These are phyloP conservation scores for Leishmania amazonensis DNA, from an alignment of 208 protist genomes.

Conservation along the genomic window DNA sequence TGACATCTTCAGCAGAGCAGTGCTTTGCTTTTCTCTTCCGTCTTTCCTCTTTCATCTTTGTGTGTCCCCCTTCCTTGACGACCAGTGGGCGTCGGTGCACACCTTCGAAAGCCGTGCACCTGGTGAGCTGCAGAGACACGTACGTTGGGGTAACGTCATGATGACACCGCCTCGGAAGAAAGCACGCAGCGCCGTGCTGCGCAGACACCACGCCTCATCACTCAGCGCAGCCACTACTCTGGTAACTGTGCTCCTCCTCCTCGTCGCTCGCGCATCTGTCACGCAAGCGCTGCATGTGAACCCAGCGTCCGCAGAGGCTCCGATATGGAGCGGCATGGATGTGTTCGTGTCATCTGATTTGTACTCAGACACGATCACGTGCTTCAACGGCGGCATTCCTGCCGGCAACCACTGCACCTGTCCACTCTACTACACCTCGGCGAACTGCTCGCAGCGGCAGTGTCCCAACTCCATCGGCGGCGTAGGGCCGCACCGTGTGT, in stretches of 20 bases:
- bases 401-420: slow-evolving; percentile 51
- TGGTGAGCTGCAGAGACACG: neutral
- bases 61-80: neutral
- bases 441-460: slow-evolving; percentile 50
- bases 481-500: slow-evolving; percentile 34
- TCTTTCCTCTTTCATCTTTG: too few species aligned
- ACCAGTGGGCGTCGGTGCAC: neutral
- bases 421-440: slow-evolving; percentile 60
- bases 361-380: slow-evolving; percentile 14
- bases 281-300: neutral
- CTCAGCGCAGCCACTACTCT: neutral
- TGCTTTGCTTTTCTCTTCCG: neutral
- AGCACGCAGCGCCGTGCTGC: neutral
- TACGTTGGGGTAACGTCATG: neutral
- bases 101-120: neutral
- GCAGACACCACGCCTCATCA: neutral
- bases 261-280: neutral
- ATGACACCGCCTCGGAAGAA: neutral
- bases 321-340: neutral
- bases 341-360: neutral
- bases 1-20: neutral
- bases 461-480: slow-evolving; percentile 67
- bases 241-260: neutral
- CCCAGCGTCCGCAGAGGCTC: neutral
- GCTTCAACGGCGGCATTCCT: slow-evolving; percentile 57